phyloP scores from a whole-genome alignment of 371 early-diverging fungal genomes.

The Mycotypha africana region DNA sequence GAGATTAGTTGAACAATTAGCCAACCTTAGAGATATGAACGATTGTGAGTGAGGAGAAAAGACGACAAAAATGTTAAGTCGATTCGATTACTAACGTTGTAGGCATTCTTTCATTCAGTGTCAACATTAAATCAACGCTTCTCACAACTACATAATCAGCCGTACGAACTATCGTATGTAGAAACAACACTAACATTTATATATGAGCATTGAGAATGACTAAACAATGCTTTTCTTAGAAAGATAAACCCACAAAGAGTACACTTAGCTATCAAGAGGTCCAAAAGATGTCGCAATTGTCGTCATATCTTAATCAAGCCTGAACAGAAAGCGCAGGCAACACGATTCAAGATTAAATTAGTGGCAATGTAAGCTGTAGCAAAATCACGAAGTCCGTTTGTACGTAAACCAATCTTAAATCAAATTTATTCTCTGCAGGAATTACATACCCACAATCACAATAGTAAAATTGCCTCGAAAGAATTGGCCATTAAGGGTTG shows the following conservation, averaged over 20 bases:
- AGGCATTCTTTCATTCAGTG: constrained; percentile 31
- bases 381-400: no score
- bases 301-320: constrained; percentile 88
- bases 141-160: constrained; percentile 64
- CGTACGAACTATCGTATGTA: constrained; percentile 44
- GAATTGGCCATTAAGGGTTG: constrained; percentile 47
- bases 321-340: constrained; percentile 84
- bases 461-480: constrained; percentile 56
- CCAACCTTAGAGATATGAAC: no score
- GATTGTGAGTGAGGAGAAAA: no score
- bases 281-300: constrained; percentile 83
- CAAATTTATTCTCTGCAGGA: constrained; percentile 28
- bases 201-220: neutral
- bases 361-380: constrained; percentile 62
- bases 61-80: no score
- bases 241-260: constrained; percentile 80
- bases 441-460: constrained; percentile 74
- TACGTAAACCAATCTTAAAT: neutral
- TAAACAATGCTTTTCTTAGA: constrained; percentile 7
- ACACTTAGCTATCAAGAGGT: constrained; percentile 79
- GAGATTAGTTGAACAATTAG: constrained; percentile 40
- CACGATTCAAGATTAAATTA: constrained; percentile 82
- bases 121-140: constrained; percentile 66
- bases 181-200: neutral
- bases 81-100: no score